Base-by-base conservation (phyloP, 176 grass and related monocot genomes). In the Aegilops umbellulata region DNA sequence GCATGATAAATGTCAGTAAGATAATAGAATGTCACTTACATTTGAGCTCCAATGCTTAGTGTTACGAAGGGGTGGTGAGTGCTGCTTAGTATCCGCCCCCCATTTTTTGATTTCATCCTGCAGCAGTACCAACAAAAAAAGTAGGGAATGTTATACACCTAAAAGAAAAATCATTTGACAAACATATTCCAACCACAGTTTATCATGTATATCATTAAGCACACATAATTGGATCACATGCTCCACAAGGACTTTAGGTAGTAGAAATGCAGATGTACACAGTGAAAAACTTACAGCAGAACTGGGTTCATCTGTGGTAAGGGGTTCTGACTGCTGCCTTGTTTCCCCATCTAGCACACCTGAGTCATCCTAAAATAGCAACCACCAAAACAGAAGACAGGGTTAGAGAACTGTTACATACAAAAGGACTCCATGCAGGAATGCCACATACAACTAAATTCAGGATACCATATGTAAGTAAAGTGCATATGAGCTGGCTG, bases 21-120 rank as follows among this genome's bases (percentile, higher is more conserved):
- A 61, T 27, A 66, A 53, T 63, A 91, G 11, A 64, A 84, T n/a
- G 14, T 11, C 76, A 70, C 81, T 85, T 84, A 91, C 89, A 81
- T 26, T 39, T 6, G 63, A 86, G 35, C 57, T 86, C 24, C 22
- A 44, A 27, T 22, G 78, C 31, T 77, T 66, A 23, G 47, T 85
- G 69, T 22, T 60, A 49, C 15, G 26, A 76, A 60, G 27, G 68
- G 81, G 16, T 2, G 55, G 67, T 65, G 63, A 30, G 7, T 91
- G 51, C 6, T 87, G 60, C 57, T 76, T 41, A 69, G 82, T 74
- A 70, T 91, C 51, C 14, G 3, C 30, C 10, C 26, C 69, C 85
- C 81, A 80, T 15, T 24, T 31, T 39, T 70, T 61, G 10, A 25
- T 38, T 38, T 73, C 42, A 84, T 84, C 76, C 81, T 87, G 68